Conservation (phyloP, 225 moss, liverwort and hornwort genomes). For the Straminergon stramineum region DNA sequence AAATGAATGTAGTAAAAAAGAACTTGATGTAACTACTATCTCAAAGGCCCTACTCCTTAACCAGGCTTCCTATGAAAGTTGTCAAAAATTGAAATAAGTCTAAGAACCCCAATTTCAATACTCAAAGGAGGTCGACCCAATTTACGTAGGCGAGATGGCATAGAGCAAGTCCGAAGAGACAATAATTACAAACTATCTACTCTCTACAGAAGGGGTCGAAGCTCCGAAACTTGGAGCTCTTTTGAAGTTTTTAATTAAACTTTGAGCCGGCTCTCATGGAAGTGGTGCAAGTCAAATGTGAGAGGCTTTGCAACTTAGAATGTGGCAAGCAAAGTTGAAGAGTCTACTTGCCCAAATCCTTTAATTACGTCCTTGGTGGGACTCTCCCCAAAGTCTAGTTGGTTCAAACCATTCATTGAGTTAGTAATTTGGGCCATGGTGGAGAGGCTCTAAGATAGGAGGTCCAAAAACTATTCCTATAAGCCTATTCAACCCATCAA, state of each 20-base stretch:
- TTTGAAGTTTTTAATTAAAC: neutral
- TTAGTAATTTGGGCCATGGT: rapidly evolving
- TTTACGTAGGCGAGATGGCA: rapidly evolving
- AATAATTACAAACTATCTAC: rapidly evolving
- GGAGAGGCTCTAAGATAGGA: neutral
- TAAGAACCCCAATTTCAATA: neutral
- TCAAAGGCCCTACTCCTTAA: rapidly evolving
- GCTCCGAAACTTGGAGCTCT: rapidly evolving
- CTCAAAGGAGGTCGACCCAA: rapidly evolving
- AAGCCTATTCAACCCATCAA: neutral
- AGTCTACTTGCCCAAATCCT: rapidly evolving
- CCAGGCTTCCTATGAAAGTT: rapidly evolving
- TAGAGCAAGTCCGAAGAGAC: neutral
- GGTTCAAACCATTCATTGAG: rapidly evolving
- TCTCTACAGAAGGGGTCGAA: rapidly evolving
- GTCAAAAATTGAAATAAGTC: neutral
- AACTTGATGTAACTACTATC: rapidly evolving
- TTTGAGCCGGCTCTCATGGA: neutral
- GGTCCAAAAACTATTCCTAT: neutral
- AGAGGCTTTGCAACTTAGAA: neutral
- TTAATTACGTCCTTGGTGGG: rapidly evolving
- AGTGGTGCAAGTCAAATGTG: rapidly evolving
- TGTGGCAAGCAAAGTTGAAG: neutral
- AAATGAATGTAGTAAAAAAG: neutral
- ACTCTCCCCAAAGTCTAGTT: rapidly evolving